Conservation (phyloP, 768 basidiomycete species). For the Galerina sulciceps region DNA sequence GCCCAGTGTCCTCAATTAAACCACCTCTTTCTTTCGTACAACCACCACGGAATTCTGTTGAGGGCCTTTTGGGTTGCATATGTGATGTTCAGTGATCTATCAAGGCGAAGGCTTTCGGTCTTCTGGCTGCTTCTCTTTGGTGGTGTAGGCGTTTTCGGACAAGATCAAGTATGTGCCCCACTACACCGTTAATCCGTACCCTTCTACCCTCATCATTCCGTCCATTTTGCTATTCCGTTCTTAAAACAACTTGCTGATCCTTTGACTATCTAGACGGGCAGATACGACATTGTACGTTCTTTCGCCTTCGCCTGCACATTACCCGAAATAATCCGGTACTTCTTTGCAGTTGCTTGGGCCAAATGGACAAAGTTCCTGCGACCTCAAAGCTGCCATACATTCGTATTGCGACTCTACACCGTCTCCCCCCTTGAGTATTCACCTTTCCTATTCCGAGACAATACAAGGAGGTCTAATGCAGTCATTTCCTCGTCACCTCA, state of each 20-base stretch:
- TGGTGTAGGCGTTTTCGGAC: conserved; percentile 3
- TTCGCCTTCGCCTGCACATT: not conserved
- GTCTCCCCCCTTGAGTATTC: conserved; percentile 13
- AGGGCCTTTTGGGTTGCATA: no score
- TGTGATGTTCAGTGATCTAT: not conserved
- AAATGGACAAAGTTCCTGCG: conserved; percentile 18
- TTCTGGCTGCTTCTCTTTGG: not conserved
- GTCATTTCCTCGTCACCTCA: not conserved
- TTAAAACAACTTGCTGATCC: not conserved
- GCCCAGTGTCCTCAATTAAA: not conserved
- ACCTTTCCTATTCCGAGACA: not conserved
- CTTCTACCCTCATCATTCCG: not conserved
- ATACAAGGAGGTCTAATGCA: not conserved
- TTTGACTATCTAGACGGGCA: not conserved
- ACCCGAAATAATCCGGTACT: not conserved
- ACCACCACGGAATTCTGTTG: not conserved
- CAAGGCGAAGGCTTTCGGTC: not conserved
- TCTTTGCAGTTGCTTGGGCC: conserved; percentile 18
- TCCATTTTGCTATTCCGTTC: not conserved
- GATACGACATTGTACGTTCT: conserved; percentile 5
- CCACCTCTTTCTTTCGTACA: not conserved
- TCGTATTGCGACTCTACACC: conserved; percentile 3
- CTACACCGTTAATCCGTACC: not conserved
- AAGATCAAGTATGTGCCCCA: conserved; percentile 12
- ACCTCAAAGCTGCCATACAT: conserved; percentile 17